Evolutionary conservation across 164 flowering plant species (phyloP), one percentile per base, ranked within the genome.

Genomic region (Euptelea pleiosperma): DNA sequence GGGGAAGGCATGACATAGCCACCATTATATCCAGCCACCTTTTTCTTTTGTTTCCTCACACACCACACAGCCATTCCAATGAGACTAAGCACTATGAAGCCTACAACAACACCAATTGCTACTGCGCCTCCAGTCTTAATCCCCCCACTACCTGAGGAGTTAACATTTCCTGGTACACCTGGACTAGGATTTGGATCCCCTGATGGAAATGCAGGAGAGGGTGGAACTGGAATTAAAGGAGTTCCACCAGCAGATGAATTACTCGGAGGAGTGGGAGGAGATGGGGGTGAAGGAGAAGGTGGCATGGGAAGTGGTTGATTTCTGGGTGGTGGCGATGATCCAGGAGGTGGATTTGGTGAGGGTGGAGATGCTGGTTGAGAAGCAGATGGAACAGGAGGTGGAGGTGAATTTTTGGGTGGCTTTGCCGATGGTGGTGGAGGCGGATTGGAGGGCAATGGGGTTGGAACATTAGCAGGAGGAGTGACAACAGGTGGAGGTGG

Each of bases 1-100:
- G 82, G 73, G 15, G 83, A 70, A 62, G 96, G 85, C 75, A 73
- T 62, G 44, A 75, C 54, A 59, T 81, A 67, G 42, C 70, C 82
- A 53, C 76, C 78, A 61, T 63, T 61, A 41, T 57, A 68, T 52
- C 72, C 73, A 52, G 81, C 45, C 40, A 14, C 56, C 65, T 73
- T 75, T 61, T 61, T 82, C 76, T 70, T 84, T 40, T 67, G 66
- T 70, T 67, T 84, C 70, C 61, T 71, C 25, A 68, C 4, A 47
- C 64, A 79, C 76, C 77, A 73, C 6, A 70, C 41, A 25, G 52
- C 60, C 14, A 73, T 1, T 30, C 71, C 85, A 61, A 86, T 49
- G n/a, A 82, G 43, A 62, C 76, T 26, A 39, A 86, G 71, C 45
- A 71, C 39, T 37, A 77, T n/a, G 8, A 79, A 11, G 33, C 78